These are phyloP conservation scores for Ceratocystis albifundus DNA, from an alignment of 2,329 filamentous ascomycete genomes.

Conservation along the genomic window DNA sequence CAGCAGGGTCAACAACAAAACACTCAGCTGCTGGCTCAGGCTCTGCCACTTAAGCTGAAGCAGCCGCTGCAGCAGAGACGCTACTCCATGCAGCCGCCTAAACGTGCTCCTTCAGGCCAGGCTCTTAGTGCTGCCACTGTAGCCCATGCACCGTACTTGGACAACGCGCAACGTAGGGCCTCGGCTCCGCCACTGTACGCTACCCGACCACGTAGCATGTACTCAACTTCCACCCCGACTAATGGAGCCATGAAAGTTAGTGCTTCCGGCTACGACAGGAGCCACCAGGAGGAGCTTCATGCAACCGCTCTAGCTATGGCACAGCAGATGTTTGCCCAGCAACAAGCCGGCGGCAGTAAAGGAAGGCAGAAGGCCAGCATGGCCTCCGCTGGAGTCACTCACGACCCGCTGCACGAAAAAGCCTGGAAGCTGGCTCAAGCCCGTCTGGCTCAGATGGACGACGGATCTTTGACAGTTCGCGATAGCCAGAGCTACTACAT, in stretches of 20 bases:
- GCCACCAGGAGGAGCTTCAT: conserved; percentile 58
- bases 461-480: conserved; percentile 51
- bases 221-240: conserved; percentile 56
- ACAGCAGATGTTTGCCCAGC: conserved; percentile 66
- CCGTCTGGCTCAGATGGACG: conserved; percentile 66
- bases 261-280: conserved; percentile 59
- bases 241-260: conserved; percentile 38
- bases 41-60: neutral
- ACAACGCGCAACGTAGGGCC: conserved; percentile 34
- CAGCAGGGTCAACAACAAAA: neutral
- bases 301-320: conserved; percentile 85
- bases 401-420: conserved; percentile 57
- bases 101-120: conserved; percentile 37
- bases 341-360: conserved; percentile 42
- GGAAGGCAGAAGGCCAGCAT: neutral
- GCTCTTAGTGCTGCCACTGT: conserved; percentile 62
- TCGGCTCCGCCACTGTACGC: conserved; percentile 56
- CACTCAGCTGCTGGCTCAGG: neutral
- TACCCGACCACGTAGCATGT: conserved; percentile 61
- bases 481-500: conserved; percentile 71
- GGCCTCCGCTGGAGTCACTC: neutral
- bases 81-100: conserved; percentile 9
- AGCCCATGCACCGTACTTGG: conserved; percentile 45
- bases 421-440: conserved; percentile 79
- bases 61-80: conserved; percentile 6